Percentiles rank a stretch among this genome's conserved stretches.
phyloP scores from a whole-genome alignment of 2,329 filamentous ascomycete species.

The Geosmithia flava region DNA sequence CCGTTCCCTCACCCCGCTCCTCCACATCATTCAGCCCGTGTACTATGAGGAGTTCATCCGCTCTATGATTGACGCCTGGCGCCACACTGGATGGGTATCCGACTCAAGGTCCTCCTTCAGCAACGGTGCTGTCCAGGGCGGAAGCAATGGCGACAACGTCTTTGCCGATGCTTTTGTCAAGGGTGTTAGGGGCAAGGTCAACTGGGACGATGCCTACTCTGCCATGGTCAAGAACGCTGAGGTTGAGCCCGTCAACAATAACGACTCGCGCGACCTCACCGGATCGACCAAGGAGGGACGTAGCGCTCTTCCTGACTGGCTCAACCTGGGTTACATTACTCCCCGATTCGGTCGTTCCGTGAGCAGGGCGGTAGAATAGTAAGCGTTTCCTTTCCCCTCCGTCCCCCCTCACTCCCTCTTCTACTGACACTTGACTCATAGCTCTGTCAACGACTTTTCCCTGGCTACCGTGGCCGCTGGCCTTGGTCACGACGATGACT shows the following conservation, averaged over 20 bases:
- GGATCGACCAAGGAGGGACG: conserved; percentile 56
- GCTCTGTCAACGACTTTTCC: conserved; percentile 54
- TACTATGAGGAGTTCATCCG: conserved; percentile 55
- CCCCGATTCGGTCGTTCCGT: conserved; percentile 48
- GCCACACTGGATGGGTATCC: conserved; percentile 50
- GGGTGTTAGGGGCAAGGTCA: conserved; percentile 45
- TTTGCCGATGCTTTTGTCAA: conserved; percentile 63
- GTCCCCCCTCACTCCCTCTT: neutral
- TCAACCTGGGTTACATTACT: conserved; percentile 52
- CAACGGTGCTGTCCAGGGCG: conserved; percentile 58
- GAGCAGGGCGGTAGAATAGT: conserved; percentile 54
- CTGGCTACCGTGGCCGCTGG: conserved; percentile 53
- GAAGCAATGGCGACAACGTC: conserved; percentile 59
- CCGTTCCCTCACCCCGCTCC: conserved; percentile 50
- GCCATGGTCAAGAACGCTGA: conserved; percentile 60
- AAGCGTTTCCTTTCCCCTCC: conserved; percentile 6
- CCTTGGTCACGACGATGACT: conserved; percentile 35
- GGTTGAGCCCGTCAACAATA: conserved; percentile 44
- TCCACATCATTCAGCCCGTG: conserved; percentile 51
- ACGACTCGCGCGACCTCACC: conserved; percentile 42
- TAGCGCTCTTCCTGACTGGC: conserved; percentile 58
- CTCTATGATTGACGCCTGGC: conserved; percentile 56
- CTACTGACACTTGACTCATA: conserved; percentile 4
- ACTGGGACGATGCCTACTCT: conserved; percentile 51
- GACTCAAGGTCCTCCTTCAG: conserved; percentile 56